Conservation (phyloP, 148 eudicot species). For the Oxyria digyna region DNA sequence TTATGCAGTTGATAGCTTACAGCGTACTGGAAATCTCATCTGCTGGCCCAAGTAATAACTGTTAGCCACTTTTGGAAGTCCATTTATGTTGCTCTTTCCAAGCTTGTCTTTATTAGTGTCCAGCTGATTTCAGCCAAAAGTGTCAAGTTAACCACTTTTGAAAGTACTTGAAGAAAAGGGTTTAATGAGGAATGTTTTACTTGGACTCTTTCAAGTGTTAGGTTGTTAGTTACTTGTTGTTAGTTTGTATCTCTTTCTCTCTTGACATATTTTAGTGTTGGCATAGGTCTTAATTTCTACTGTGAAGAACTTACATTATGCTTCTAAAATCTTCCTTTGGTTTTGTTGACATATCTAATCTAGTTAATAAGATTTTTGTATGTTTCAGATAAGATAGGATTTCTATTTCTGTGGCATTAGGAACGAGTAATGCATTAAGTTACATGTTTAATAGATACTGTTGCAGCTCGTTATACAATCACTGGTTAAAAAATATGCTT, state of each 20-base stretch:
- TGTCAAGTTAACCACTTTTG: not conserved
- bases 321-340: not conserved
- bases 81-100: not conserved
- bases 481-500: not conserved
- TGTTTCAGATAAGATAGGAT: not conserved
- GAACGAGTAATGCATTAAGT: not conserved
- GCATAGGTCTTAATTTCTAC: not conserved
- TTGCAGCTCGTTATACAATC: not conserved
- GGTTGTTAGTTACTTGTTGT: not conserved
- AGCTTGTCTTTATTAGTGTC: not conserved
- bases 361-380: not conserved
- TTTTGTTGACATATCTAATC: not conserved
- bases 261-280: not conserved
- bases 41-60: not conserved
- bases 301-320: not conserved
- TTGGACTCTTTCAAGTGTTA: not conserved
- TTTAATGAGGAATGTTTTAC: not conserved
- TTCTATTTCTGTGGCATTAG: not conserved
- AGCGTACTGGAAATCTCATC: not conserved
- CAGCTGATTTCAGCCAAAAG: not conserved
- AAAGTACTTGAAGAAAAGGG: slow-evolving; percentile 1
- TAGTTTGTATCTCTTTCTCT: not conserved
- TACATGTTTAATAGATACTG: not conserved
- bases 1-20: not conserved
- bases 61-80: not conserved